Percentiles rank a stretch among this genome's conserved stretches.
phyloP scores from a whole-genome alignment of 345 rosid genomes.

The Aquilaria yunnanensis region DNA sequence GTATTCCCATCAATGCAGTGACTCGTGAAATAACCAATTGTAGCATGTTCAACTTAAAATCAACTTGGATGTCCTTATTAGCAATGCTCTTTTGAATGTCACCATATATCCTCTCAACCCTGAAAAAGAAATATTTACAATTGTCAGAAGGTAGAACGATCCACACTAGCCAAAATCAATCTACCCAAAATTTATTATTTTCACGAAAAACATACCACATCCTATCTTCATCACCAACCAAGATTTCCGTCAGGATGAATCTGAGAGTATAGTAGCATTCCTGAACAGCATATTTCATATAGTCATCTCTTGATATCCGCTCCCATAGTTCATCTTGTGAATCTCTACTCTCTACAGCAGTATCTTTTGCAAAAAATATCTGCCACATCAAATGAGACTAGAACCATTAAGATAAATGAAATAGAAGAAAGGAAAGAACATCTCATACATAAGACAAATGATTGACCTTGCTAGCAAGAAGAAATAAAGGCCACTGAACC shows the following conservation, averaged over 20 bases:
- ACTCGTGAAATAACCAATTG: conserved; percentile 74
- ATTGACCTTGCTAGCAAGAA: conserved; percentile 95
- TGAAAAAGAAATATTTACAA: conserved; percentile 26
- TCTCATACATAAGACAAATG: conserved; percentile 3
- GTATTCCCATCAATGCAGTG: conserved; percentile 73
- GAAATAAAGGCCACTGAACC: conserved; percentile 98
- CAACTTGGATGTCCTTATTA: conserved; percentile 41
- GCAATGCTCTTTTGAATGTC: conserved; percentile 51
- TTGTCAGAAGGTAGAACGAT: background rate
- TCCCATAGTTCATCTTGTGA: conserved; percentile 89
- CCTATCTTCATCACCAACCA: conserved; percentile 86
- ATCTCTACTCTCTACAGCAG: conserved; percentile 61
- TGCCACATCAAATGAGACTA: conserved; percentile 17
- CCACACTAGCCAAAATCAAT: conserved; percentile 2
- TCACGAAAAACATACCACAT: conserved; percentile 49
- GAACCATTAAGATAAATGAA: background rate
- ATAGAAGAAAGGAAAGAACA: background rate
- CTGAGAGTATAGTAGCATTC: conserved; percentile 69
- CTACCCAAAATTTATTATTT: conserved; percentile 11
- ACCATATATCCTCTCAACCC: conserved; percentile 84
- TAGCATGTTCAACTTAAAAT: conserved; percentile 66
- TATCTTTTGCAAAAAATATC: conserved; percentile 90
- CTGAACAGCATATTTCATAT: conserved; percentile 94
- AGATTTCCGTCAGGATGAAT: conserved; percentile 57
- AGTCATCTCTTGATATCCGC: conserved; percentile 74